Base-by-base conservation (phyloP, 2,329 filamentous ascomycete genomes). In the Diplodia mutila region DNA sequence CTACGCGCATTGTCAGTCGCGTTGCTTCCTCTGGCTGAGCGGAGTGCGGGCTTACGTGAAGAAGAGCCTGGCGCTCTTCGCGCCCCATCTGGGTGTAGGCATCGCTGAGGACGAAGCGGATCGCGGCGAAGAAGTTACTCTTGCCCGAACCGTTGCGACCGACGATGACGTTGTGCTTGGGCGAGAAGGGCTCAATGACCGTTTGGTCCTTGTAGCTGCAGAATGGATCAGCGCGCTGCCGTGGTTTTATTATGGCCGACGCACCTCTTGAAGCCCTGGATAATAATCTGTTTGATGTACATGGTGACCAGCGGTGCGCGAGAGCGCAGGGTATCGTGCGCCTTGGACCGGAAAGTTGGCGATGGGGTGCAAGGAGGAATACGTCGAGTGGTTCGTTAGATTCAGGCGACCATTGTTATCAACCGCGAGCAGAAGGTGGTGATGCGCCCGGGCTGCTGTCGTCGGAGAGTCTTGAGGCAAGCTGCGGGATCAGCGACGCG, bases 281-380 rank as follows among this genome's bases (percentile, higher is more conserved):
- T 98, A 80, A 97, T 98, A 80, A 98, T 97, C 84, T 99, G 95
- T 82, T 99, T 99, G 87, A 99, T 97, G 85, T 96, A 95, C 94
- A 97, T 97, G 74, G 78, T 85, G 79, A 39, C 46, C 54, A 25
- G 48, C 34, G 29, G 32, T 42, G 54, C 48, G 54, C 55, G 37
- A 51, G 25, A 37, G 65, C 39, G 21, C 27, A 29, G 32, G 53
- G 12, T 57, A 54, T 59, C 54, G 37, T 52, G 53, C 53, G 64
- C 53, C 27, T 59, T 23, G 29, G 37, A n/a, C 25, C 25, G 27
- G 42, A 39, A 37, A 9, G n/a, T 34, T 39, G 18, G 27, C 29
- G 53, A 7, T 39, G 9, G 16, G 16, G 21, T 37, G 21, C 4
- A 32, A 29, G 32, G 39, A 12, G 29, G 42, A 6, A 37, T 27